phyloP scores from a whole-genome alignment of 306 rosid species.

The Dryas drummondii region DNA sequence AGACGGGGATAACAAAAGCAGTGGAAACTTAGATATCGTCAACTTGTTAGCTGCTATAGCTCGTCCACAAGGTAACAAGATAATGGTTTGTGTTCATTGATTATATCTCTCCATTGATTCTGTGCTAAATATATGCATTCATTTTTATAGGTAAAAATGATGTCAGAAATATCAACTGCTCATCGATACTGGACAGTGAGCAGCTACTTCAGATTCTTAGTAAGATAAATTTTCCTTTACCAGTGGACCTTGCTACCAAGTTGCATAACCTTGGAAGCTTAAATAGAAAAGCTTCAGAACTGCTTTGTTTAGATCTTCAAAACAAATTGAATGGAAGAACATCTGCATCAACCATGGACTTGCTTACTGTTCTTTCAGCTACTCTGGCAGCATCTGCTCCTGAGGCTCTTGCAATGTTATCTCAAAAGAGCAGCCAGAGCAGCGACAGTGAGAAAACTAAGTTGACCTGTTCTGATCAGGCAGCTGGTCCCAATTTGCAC shows the following conservation, averaged over 20 bases:
- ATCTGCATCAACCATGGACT: conserved; percentile 63
- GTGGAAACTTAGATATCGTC: conserved; percentile 59
- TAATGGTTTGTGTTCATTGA: not conserved
- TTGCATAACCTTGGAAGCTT: conserved; percentile 59
- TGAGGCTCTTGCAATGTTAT: conserved; percentile 39
- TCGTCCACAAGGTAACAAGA: conserved; percentile 58
- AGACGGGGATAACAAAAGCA: conserved; percentile 33
- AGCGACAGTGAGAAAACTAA: conserved; percentile 65
- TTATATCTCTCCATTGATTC: not conserved
- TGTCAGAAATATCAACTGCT: conserved; percentile 47
- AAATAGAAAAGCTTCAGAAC: conserved; percentile 40
- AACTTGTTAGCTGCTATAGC: conserved; percentile 69
- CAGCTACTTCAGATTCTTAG: conserved; percentile 78
- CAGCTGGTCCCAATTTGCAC: conserved; percentile 32
- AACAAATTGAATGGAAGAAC: conserved; percentile 53
- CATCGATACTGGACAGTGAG: conserved; percentile 59
- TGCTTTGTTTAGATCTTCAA: conserved; percentile 39
- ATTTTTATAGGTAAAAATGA: conserved; percentile 58
- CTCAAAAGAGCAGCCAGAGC: conserved; percentile 64
- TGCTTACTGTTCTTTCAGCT: conserved; percentile 74
- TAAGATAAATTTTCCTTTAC: conserved; percentile 66
- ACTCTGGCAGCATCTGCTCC: conserved; percentile 61
- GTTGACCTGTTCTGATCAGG: conserved; percentile 45
- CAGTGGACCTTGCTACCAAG: conserved; percentile 73
- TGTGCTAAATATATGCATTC: conserved; percentile 20